Conservation (phyloP, 306 rosid genomes). For the Medicago ruthenica region DNA sequence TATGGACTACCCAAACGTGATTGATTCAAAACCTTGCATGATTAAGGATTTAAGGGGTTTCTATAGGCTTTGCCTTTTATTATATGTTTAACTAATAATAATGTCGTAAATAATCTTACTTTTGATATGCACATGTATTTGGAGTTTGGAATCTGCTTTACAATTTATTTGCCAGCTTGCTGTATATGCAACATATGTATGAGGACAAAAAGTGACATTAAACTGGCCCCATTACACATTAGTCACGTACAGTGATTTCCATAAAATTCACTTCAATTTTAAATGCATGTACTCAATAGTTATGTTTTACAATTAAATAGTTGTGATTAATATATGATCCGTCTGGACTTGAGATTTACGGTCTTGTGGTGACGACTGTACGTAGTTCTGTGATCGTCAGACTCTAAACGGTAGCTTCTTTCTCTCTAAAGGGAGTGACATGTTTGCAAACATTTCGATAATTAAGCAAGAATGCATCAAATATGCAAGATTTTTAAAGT, state of each 20-base stretch:
- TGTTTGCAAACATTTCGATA: too few relatives aligned
- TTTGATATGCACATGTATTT: constrained; percentile 8
- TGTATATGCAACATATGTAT: constrained; percentile 15
- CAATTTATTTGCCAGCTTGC: constrained; percentile 13
- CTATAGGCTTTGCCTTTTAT: constrained; percentile 31
- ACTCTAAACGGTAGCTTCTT: too few relatives aligned
- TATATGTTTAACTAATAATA: neutral
- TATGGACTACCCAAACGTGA: constrained; percentile 14
- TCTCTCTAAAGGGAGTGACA: too few relatives aligned
- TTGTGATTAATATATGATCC: neutral
- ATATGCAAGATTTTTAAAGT: too few relatives aligned
- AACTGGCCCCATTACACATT: constrained; percentile 25
- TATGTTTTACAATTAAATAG: neutral
- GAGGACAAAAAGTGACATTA: constrained; percentile 32
- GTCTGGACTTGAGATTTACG: too few relatives aligned
- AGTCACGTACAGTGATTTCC: neutral
- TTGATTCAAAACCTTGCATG: constrained; percentile 40
- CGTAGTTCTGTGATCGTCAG: too few relatives aligned
- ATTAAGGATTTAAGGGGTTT: constrained; percentile 30
- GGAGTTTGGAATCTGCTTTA: constrained; percentile 37
- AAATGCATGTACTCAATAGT: neutral
- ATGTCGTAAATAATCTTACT: neutral
- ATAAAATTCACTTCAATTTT: constrained; percentile 4
- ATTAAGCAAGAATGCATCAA: too few relatives aligned
- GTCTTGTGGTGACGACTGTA: too few relatives aligned